phyloP scores from a whole-genome alignment of 1,284 basidiomycete species.

The Melanopsichium pennsylvanicum region DNA sequence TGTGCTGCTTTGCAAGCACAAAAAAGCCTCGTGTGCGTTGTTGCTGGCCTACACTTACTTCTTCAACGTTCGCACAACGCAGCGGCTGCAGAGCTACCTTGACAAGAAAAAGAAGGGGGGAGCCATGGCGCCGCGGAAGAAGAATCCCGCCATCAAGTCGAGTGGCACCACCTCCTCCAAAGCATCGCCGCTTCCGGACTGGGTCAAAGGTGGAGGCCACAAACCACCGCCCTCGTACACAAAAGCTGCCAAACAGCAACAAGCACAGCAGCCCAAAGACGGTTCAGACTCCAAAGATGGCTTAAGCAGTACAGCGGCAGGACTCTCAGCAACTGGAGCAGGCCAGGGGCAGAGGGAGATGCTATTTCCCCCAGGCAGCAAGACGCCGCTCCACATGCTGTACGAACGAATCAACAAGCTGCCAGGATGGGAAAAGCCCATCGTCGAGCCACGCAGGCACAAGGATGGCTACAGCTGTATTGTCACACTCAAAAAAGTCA shows the following conservation, averaged over 20 bases:
- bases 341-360: constrained; percentile 26
- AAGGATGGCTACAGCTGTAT: constrained; percentile 53
- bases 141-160: constrained; percentile 62
- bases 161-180: constrained; percentile 63
- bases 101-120: neutral
- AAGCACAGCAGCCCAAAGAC: constrained; percentile 18
- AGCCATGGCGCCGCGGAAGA: constrained; percentile 59
- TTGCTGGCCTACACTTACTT: neutral
- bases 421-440: constrained; percentile 62
- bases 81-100: neutral
- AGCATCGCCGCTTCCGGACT: constrained; percentile 63
- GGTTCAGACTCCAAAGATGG: constrained; percentile 3
- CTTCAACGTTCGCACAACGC: neutral
- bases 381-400: constrained; percentile 65
- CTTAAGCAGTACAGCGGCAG: neutral
- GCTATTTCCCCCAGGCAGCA: constrained; percentile 64
- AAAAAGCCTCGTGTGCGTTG: too few species aligned
- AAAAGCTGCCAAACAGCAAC: constrained; percentile 39
- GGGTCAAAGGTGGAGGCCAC: constrained; percentile 61
- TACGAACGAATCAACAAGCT: constrained; percentile 63
- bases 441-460: constrained; percentile 53
- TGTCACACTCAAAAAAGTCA: constrained; percentile 60
- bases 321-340: neutral
- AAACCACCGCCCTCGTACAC: constrained; percentile 55
- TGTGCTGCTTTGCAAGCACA: too few species aligned